Evolutionary conservation across 108 stramenopile species (phyloP).

Genomic region (Nannochloropsis gaditana): DNA sequence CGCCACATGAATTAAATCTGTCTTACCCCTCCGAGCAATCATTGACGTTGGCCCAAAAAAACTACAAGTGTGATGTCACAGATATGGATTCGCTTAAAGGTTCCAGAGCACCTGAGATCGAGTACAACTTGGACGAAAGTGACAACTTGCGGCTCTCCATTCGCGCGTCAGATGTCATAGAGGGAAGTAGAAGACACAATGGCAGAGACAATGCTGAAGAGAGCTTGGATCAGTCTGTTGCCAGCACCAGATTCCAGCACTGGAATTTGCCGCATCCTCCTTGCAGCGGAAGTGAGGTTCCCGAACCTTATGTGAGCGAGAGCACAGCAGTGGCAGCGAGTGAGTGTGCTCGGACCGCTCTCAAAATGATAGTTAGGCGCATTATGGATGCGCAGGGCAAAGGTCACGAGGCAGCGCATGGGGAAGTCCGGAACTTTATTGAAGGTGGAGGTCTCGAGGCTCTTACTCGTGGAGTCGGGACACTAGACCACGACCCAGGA

Average conservation of each 20-base stretch:
- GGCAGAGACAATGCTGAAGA: too few relatives aligned
- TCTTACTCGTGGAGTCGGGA: not conserved
- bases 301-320: not conserved
- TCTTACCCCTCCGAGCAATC: not conserved
- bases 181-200: not conserved
- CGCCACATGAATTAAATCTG: not conserved
- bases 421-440: not conserved
- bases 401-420: not conserved
- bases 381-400: slow-evolving; percentile 14
- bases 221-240: too few relatives aligned
- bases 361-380: not conserved
- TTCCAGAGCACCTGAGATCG: not conserved
- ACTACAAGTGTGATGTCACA: not conserved
- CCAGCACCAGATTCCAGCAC: too few relatives aligned
- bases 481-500: not conserved
- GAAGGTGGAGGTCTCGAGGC: not conserved
- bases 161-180: not conserved
- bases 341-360: not conserved
- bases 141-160: not conserved
- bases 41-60: not conserved
- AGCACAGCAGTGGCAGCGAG: not conserved
- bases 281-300: too few relatives aligned
- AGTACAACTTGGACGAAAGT: not conserved
- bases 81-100: not conserved
- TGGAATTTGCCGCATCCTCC: too few relatives aligned